Conservation (phyloP, 176 grass and related monocot species). For the Luzula sylvatica region DNA sequence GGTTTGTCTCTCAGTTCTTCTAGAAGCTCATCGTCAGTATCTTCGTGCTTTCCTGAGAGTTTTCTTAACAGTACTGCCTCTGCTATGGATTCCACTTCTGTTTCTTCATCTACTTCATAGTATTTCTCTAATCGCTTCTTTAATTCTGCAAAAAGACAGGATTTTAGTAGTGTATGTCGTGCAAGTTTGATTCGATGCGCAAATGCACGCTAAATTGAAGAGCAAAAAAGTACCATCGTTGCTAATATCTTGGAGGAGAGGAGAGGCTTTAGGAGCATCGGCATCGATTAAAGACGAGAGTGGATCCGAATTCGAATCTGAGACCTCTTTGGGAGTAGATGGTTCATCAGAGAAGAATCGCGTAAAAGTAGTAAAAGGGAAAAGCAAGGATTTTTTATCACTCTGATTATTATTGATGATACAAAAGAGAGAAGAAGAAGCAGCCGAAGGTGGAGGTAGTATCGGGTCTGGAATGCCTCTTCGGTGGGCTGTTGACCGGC, state of each 20-base stretch:
- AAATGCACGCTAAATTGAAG: neutral
- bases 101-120: conserved; percentile 34
- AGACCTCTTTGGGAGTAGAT: neutral
- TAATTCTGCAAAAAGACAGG: conserved; percentile 32
- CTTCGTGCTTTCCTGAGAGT: conserved; percentile 31
- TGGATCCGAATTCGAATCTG: neutral
- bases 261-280: conserved; percentile 3
- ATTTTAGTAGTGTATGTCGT: no score
- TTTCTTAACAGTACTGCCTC: conserved; percentile 41
- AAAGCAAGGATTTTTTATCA: no score
- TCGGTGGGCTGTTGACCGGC: no score
- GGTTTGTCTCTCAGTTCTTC: conserved; percentile 41
- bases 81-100: conserved; percentile 18
- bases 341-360: no score
- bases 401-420: no score
- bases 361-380: no score
- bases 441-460: no score
- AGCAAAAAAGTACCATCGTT: conserved; percentile 2
- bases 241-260: conserved; percentile 15
- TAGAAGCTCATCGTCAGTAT: conserved; percentile 48
- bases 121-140: conserved; percentile 41
- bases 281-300: no score
- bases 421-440: no score
- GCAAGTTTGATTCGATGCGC: no score
- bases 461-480: no score